A percentile compares a stretch with the other conserved stretches of the same genome.
These are phyloP conservation scores for Ploettnerulaceae sp. DNA, from an alignment of 2,329 filamentous ascomycete species.

Conservation along the genomic window DNA sequence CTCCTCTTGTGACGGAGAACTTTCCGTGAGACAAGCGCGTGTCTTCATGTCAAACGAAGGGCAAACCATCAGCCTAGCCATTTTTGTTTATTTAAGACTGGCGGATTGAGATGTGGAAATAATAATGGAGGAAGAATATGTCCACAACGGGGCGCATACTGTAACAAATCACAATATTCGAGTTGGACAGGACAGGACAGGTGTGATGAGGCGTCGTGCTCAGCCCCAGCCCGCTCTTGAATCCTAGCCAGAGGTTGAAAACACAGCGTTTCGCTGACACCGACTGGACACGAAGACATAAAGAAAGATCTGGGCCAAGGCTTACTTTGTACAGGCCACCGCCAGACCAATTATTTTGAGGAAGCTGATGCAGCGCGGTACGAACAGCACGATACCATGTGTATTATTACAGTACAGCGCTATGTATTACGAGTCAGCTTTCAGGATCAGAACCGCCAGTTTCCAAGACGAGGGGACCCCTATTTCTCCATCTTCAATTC, in stretches of 20 bases:
- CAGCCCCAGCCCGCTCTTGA: constrained; percentile 7
- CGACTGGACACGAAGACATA: constrained; percentile 4
- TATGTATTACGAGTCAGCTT: background rate
- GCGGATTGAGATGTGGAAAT: background rate
- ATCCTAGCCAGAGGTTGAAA: background rate
- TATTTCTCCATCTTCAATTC: constrained; percentile 4
- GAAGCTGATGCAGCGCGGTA: background rate
- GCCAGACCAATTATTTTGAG: background rate
- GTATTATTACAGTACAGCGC: too few relatives aligned
- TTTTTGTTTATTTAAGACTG: constrained; percentile 10
- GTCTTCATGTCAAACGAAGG: constrained; percentile 5
- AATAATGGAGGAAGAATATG: constrained; percentile 7
- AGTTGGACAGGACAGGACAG: too few relatives aligned
- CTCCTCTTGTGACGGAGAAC: background rate
- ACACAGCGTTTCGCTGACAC: background rate
- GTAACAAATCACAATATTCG: background rate
- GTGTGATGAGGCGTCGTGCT: constrained; percentile 4
- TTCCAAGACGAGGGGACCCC: background rate
- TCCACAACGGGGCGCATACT: background rate
- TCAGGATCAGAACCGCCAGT: background rate
- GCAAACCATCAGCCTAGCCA: background rate
- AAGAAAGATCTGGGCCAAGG: background rate
- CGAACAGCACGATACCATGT: too few relatives aligned
- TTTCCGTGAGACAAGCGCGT: constrained; percentile 2
- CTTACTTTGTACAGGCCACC: constrained; percentile 1